Percentiles rank a stretch among this genome's conserved stretches.
These are phyloP conservation scores for Apiotrichum gamsii DNA, from an alignment of 1,284 basidiomycete genomes.

Conservation along the genomic window DNA sequence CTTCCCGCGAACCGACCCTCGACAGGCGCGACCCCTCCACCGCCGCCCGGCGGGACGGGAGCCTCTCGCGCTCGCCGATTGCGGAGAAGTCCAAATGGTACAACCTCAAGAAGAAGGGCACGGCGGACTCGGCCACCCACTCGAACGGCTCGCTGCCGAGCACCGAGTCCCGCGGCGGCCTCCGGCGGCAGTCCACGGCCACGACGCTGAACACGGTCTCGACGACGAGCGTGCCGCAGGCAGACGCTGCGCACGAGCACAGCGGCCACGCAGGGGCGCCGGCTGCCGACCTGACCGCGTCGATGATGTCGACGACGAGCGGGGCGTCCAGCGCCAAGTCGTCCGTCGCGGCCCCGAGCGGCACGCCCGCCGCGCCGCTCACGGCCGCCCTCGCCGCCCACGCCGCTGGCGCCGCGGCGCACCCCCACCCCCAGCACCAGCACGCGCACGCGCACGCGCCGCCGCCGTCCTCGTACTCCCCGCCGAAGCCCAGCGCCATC, in stretches of 20 bases:
- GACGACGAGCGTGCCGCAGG: not conserved
- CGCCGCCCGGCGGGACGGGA: not conserved
- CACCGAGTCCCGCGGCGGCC: not conserved
- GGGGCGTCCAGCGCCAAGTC: not conserved
- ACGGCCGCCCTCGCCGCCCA: not conserved
- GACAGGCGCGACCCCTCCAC: not conserved
- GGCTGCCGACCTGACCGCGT: slow-evolving; percentile 2
- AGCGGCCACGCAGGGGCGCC: not conserved
- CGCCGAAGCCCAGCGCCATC: not conserved
- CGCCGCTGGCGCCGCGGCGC: too few species aligned
- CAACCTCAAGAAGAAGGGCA: slow-evolving; percentile 9
- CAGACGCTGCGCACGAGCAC: not conserved
- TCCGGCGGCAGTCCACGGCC: slow-evolving; percentile 8
- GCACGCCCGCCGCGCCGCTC: not conserved
- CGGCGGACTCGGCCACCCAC: slow-evolving; percentile 1
- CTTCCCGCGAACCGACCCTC: too few species aligned
- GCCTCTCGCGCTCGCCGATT: not conserved
- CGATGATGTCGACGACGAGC: slow-evolving; percentile 3
- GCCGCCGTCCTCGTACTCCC: not conserved
- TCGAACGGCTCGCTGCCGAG: not conserved
- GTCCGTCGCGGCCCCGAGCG: not conserved
- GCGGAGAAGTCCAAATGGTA: slow-evolving; percentile 8
- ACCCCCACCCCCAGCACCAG: not conserved
- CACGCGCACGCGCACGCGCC: not conserved
- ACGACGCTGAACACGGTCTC: slow-evolving; percentile 10